Base-by-base conservation (phyloP, 2,329 filamentous ascomycete species). In the Penicillium janthinellum region DNA sequence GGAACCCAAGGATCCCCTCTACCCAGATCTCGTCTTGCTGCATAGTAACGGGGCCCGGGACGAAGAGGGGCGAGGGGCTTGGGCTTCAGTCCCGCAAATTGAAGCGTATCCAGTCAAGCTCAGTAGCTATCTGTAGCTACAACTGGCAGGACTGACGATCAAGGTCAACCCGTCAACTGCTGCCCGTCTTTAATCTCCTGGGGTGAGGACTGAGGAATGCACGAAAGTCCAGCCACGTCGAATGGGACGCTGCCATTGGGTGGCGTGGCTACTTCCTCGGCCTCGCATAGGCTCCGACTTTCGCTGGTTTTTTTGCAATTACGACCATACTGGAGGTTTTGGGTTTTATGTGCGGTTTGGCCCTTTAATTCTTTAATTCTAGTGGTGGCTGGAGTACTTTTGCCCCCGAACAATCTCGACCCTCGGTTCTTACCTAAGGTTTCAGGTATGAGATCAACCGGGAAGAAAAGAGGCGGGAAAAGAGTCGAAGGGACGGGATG, bases 161-260 rank as follows among this genome's bases (percentile, higher is more conserved):
- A 28, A 49, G n/a, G 14, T 20, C 34, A 11, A 35, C 44, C 44
- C 44, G 7, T 28, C 15, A 31, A 31, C 31, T 31, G 8, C 31
- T 31, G 15, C 14, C 44, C 44, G 44, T 47, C 25, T 20, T 31
- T 17, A 11, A 25, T 47, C 12, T 41, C 17, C n/a, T 20, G n/a
- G 34, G 34, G 12, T 41, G 51, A 42, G 44, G 39, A 42, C 17
- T 37, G 20, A 47, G 52, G 52, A 55, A 55, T 55, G 52, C 47
- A 25, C n/a, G 25, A 37, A 22, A 15, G 39, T 45, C 41, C 52
- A 35, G 52, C 25, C 41, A 47, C 41, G 39, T 45, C 51, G 25
- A 45, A 47, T 22, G 20, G 12, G 42, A 12, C 52, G 31, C 41
- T 45, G 52, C 50, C 54, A 64, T 64, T 64, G 57, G 62, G 57